Evolutionary conservation across 768 basidiomycete species (phyloP), one percentile per base, ranked within the genome.

Genomic region (Neoboletus magnificus): DNA sequence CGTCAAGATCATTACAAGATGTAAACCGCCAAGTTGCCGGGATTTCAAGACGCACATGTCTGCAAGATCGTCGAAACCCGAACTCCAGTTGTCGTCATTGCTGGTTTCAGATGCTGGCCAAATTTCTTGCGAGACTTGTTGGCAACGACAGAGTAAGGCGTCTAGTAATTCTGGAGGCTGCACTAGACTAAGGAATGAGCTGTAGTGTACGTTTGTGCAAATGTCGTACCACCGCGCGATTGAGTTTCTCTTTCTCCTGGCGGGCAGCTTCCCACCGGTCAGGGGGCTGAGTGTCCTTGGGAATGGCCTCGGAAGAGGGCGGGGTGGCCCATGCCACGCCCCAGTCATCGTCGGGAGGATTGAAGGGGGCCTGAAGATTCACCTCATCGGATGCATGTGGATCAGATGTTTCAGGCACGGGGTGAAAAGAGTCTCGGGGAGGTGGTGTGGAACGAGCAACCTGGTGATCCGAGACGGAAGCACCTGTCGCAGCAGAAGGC

Each of bases 191-290:
- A 59, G 55, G 59, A 35, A 54, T 63, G 50, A 65, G 54, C 43
- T 43, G 57, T 56, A 49, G 62, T 56, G 52, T 36, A n/a, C 50
- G 36, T 30, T 23, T 55, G 39, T 52, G 55, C 50, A 37, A 48
- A 64, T 33, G 58, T 37, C 88, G 72, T 72, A 90, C 89, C 66
- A 89, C 83, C 65, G 80, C 76, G 42, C 77, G 77, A 65, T 89
- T 82, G 62, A 81, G 76, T 56, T 76, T 78, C 58, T 80, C 80
- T 61, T 87, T 86, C 57, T 79, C 72, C 61, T 73, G 76, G 56
- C 74, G 79, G 13, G 87, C 86, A 11, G 68, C 62, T 59, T 87
- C 86, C 88, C 89, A 89, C 68, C 86, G 85, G 63, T 90, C 86
- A 6, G 73, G 66, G 7, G 67, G 63, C 1, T 20, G 57, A 2